Percentiles rank a stretch among this genome's conserved stretches.
phyloP scores from a whole-genome alignment of 225 moss, liverwort and hornwort species.

The Marchantia polymorpha region DNA sequence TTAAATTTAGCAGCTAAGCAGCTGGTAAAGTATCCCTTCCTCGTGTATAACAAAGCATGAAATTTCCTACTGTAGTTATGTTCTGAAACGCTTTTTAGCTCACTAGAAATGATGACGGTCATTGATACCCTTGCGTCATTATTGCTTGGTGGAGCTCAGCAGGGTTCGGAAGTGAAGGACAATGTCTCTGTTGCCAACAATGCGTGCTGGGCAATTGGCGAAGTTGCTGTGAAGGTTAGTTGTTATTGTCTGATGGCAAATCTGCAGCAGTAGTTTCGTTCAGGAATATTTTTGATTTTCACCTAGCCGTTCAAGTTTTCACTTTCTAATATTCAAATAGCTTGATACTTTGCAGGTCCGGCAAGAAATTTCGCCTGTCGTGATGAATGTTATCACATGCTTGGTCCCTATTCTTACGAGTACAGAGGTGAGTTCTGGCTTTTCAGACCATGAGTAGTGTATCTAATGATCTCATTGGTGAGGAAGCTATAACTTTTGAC shows the following conservation, averaged over 20 bases:
- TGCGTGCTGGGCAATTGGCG: constrained; percentile 99
- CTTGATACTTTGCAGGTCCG: constrained; percentile 55
- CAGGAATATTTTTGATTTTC: not conserved
- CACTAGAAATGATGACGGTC: not conserved
- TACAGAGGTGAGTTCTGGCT: constrained; percentile 58
- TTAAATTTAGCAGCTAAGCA: constrained; percentile 93
- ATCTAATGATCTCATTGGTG: too few species aligned
- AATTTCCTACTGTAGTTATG: not conserved
- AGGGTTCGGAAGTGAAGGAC: constrained; percentile 92
- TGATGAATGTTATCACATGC: constrained; percentile 87
- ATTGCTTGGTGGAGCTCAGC: constrained; percentile 46
- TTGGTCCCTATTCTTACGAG: constrained; percentile 92
- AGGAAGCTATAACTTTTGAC: not conserved
- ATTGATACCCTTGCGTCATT: not conserved
- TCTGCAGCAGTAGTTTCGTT: not conserved
- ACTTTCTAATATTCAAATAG: not conserved
- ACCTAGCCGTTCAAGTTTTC: not conserved
- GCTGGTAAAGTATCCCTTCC: constrained; percentile 53
- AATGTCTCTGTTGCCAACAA: constrained; percentile 99
- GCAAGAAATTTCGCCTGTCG: constrained; percentile 92
- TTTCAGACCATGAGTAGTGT: not conserved
- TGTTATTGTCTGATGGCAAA: not conserved
- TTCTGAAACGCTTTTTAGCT: not conserved
- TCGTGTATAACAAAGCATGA: not conserved
- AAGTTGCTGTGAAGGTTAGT: constrained; percentile 92